Evolutionary conservation across 352 stramenopile species (phyloP), one percentile per base, ranked within the genome.

Genomic region (Thalassiosira sp.): DNA sequence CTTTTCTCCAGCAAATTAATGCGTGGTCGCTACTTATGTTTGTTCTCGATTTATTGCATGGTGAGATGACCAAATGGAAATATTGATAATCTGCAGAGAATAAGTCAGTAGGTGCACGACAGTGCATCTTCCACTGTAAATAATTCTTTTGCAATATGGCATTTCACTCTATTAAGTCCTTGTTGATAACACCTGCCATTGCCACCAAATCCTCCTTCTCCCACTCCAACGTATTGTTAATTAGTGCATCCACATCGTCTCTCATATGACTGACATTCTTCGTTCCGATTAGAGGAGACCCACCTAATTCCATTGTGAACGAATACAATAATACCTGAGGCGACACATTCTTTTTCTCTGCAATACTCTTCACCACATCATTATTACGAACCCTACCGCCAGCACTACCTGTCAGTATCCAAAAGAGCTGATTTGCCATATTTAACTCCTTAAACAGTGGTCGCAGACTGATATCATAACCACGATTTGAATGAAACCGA

Each of bases 401-500:
- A 6, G 63, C 71, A 24, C 46, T 71, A 13, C 71, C 71, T 6
- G 71, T 80, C 46, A 80, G 33, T 20, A 80, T 71, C 71, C 71
- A 80, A 60, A 80, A 80, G 6, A 74, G 42, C 56, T 80, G 71
- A 49, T 71, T 70, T n/a, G 57, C 18, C 53, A 69, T 48, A 28
- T 54, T 63, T 27, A 62, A 54, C 15, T 76, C 54, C 25, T 62
- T 76, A 46, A 78, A 78, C 33, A 64, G 15, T 45, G 59, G 49
- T 28, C 69, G 22, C 10, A 78, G 59, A 16, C 53, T 25, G 27
- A 72, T 35, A 48, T 78, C 69, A 31, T 78, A 78, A 5, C 58
- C 42, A 3, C 68, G 31, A 16, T 77, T 77, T 0, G 58, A 64
- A 67, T 59, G 82, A 64, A 82, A 87, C 72, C 28, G 61, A 72